These are phyloP conservation scores for Oryza glumipatula DNA, from an alignment of 176 grass and related monocot genomes.

Conservation along the genomic window DNA sequence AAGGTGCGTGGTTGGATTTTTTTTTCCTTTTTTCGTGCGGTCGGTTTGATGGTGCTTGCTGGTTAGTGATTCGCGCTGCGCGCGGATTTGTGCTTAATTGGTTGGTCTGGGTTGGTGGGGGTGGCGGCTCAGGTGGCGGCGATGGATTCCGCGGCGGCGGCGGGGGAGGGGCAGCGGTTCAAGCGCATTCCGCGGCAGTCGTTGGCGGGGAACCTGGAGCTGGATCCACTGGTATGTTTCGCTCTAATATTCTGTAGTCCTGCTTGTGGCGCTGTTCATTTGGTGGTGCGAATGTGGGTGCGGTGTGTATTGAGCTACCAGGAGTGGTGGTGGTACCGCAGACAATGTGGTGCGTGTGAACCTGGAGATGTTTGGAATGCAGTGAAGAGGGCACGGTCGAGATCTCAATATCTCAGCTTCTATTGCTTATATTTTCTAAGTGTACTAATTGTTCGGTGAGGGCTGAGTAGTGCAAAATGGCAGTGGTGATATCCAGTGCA, in stretches of 20 bases:
- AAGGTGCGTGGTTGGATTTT: neutral
- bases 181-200: conserved; percentile 68
- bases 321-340: neutral
- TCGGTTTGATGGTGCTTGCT: conserved; percentile 1
- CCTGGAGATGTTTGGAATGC: conserved; percentile 32
- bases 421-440: conserved; percentile 27
- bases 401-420: conserved; percentile 28
- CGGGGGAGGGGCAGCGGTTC: conserved; percentile 76
- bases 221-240: conserved; percentile 74
- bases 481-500: neutral
- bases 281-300: conserved; percentile 16
- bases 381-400: neutral
- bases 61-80: neutral
- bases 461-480: conserved; percentile 16
- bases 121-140: conserved; percentile 36
- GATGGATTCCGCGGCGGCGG: conserved; percentile 56
- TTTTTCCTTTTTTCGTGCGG: neutral
- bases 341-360: conserved; percentile 21
- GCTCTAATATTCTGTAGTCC: neutral
- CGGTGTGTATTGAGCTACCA: conserved; percentile 7
- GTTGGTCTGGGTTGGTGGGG: conserved; percentile 24
- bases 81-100: conserved; percentile 30
- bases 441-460: conserved; percentile 1
- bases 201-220: conserved; percentile 56
- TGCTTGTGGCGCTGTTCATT: conserved; percentile 22